A percentile compares a stretch with the other conserved stretches of the same genome.
These are phyloP conservation scores for Schizophyllum commune DNA, from an alignment of 1,284 basidiomycete species.

Conservation along the genomic window DNA sequence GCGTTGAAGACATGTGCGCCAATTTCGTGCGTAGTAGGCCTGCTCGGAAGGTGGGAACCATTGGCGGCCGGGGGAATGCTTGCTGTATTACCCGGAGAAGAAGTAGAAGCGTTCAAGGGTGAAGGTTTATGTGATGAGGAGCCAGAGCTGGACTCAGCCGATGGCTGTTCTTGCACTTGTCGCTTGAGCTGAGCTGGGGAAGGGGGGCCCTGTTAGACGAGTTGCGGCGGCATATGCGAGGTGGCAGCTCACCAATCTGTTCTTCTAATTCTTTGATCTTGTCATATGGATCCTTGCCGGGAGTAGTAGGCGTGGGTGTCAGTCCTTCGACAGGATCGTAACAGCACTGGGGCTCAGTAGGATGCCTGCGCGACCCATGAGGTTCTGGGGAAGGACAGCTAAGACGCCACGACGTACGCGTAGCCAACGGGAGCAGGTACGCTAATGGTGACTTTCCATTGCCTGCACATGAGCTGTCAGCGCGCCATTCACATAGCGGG, in stretches of 20 bases:
- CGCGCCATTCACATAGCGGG: constrained; percentile 11
- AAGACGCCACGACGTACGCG: constrained; percentile 41
- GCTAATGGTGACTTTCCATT: constrained; percentile 72
- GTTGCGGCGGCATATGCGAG: no score
- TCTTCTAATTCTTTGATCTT: constrained; percentile 71
- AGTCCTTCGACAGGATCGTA: constrained; percentile 81
- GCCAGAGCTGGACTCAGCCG: constrained; percentile 18
- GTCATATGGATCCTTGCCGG: constrained; percentile 66
- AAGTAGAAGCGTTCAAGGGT: background rate
- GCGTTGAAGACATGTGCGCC: background rate
- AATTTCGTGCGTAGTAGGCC: background rate
- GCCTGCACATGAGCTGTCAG: constrained; percentile 27
- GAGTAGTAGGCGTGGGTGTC: constrained; percentile 38
- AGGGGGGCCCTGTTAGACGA: background rate
- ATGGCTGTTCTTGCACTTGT: constrained; percentile 48
- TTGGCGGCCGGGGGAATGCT: background rate
- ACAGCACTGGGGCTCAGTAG: constrained; percentile 69
- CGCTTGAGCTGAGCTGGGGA: constrained; percentile 53
- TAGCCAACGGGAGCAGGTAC: constrained; percentile 75
- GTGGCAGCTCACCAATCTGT: constrained; percentile 51
- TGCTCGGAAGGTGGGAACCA: background rate
- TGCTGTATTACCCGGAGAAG: background rate
- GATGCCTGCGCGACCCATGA: constrained; percentile 45
- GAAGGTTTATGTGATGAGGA: constrained; percentile 36
- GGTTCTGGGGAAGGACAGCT: background rate